Conservation (phyloP, 2,329 filamentous ascomycete species). For the Aspergillus fumigatus region DNA sequence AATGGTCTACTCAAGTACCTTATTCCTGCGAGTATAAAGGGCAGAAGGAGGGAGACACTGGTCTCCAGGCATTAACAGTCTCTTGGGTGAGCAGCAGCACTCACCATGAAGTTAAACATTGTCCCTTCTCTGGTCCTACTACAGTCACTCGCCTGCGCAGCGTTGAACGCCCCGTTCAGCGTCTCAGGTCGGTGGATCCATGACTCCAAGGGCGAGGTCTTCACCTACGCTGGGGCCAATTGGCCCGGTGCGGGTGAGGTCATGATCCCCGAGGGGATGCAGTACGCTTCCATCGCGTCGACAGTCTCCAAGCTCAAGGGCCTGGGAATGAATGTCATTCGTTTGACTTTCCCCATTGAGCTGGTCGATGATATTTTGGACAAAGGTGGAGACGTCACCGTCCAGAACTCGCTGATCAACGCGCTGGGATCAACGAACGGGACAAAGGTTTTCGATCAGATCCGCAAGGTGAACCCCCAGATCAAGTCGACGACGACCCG, state of each 20-base stretch:
- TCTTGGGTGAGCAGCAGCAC: not conserved
- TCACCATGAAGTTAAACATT: not conserved
- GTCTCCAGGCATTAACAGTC: not conserved
- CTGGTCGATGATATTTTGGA: slow-evolving; percentile 41
- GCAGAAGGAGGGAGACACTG: too few species aligned
- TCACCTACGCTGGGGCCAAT: slow-evolving; percentile 29
- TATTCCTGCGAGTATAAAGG: not conserved
- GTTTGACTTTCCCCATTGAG: slow-evolving; percentile 41
- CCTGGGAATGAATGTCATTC: slow-evolving; percentile 30
- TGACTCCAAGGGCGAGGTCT: slow-evolving; percentile 28
- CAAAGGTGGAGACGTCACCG: slow-evolving; percentile 34
- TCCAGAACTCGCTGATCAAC: slow-evolving; percentile 38
- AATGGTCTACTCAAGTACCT: not conserved
- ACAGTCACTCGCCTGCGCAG: not conserved
- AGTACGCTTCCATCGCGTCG: slow-evolving; percentile 25
- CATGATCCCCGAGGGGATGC: slow-evolving; percentile 31
- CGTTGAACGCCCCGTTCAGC: slow-evolving; percentile 13
- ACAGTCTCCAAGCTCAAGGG: slow-evolving; percentile 25
- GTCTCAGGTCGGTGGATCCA: slow-evolving; percentile 37
- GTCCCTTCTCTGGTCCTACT: not conserved
- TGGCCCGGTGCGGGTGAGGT: slow-evolving; percentile 30
- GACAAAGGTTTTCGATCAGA: slow-evolving; percentile 36
- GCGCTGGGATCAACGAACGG: slow-evolving; percentile 39
- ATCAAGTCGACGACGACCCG: slow-evolving; percentile 37
- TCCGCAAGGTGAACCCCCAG: slow-evolving; percentile 32